Base-by-base conservation (phyloP, 345 rosid species). In the Citrus cavaleriei region DNA sequence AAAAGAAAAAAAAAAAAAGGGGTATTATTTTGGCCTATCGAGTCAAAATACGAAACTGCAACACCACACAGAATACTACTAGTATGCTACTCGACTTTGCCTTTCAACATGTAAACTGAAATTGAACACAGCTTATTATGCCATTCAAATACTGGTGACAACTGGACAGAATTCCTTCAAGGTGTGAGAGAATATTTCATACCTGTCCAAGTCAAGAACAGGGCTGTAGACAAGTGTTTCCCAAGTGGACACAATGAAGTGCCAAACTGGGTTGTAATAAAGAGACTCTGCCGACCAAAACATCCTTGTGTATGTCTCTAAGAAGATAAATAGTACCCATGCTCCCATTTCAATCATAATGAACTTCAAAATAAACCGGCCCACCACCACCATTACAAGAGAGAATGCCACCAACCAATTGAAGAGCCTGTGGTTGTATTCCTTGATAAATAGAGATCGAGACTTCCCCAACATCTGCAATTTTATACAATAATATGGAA, bases 211-310 rank as follows among this genome's bases (percentile, higher is more conserved):
- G 86, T 97, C 98, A 70, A 97, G 93, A 84, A 97, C 61, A 1
- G 99, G 99, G 79, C 93, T 93, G 85, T 97, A 97, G 74, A 97
- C 99, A 4, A 97, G 75, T 12, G 90, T 89, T 84, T 97, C 99
- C 99, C 98, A 97, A 22, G 93, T 81, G 61, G 89, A 90, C 28
- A 97, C 97, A 40, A 97, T 89, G 78, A 93, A 81, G 89, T 97
- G 98, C 99, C 98, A 97, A 77, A 87, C 86, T 10, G 97, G 98
- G 71, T 97, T 94, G 89, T 94, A 97, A 82, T 91, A 97, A 51
- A 97, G 98, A 70, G 98, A 83, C 78, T 97, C 98, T 4, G 98
- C 93, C 14, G 99, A 88, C 99, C 99, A 97, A 76, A 97, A 94
- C 97, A 97, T 86, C 80, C 98, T 89, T 6, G 98, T 93, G 81